Percentiles rank a stretch among this genome's conserved stretches.
phyloP scores from a whole-genome alignment of 2,329 filamentous ascomycete genomes.

The Mariannaea sp. region DNA sequence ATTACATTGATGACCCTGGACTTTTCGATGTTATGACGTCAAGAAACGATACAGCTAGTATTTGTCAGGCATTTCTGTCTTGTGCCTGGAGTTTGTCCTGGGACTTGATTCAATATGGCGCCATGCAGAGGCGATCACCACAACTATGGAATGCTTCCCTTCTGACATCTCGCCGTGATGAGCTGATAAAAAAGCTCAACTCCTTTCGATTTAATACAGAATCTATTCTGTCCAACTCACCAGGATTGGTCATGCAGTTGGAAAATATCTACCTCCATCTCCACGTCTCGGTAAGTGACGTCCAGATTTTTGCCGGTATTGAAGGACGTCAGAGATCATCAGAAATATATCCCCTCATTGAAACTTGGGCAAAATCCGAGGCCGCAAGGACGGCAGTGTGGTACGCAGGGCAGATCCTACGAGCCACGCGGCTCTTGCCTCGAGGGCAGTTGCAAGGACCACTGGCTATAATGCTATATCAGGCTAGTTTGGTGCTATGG shows the following conservation, averaged over 20 bases:
- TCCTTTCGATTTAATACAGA: constrained; percentile 3
- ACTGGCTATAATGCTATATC: background rate
- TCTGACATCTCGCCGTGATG: background rate
- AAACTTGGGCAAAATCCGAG: background rate
- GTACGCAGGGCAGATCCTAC: constrained; percentile 8
- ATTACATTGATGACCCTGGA: background rate
- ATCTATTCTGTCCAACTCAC: background rate
- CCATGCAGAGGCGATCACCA: background rate
- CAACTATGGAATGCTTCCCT: background rate
- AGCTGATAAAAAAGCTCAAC: constrained; percentile 3
- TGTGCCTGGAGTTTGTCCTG: constrained; percentile 1
- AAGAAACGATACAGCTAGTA: background rate
- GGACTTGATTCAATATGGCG: constrained; percentile 1
- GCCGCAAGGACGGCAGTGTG: background rate
- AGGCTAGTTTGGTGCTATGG: constrained; percentile 1
- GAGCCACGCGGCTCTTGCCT: background rate
- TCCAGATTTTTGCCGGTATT: constrained; percentile 4
- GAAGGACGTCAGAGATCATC: background rate
- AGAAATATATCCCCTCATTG: background rate
- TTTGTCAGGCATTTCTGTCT: background rate
- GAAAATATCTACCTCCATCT: constrained; percentile 1
- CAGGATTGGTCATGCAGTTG: constrained; percentile 1
- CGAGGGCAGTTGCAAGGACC: background rate
- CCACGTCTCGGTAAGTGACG: background rate
- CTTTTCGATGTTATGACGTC: no score